A percentile compares a stretch with the other conserved stretches of the same genome.
Conservation (phyloP, 1,284 basidiomycete genomes). For the Mrakiaceae sp. region DNA sequence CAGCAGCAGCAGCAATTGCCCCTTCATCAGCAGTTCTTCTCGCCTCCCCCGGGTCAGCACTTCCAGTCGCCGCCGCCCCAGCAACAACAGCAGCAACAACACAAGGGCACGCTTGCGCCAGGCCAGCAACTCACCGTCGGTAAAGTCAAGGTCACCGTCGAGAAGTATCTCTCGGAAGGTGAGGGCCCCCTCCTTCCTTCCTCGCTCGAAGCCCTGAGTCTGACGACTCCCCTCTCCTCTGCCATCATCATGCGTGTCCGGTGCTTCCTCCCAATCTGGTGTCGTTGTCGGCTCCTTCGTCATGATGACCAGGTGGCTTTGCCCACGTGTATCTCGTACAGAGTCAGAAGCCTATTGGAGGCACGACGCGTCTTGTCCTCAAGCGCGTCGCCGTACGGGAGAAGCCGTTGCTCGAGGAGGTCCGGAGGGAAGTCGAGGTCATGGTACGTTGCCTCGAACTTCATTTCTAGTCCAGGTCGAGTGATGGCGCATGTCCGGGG, state of each 20-base stretch:
- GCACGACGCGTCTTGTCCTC: constrained; percentile 69
- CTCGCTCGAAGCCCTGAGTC: not conserved
- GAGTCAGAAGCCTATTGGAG: constrained; percentile 72
- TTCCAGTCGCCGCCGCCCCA: not conserved
- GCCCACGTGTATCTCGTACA: constrained; percentile 95
- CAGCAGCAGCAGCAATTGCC: not conserved
- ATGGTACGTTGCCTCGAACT: constrained; percentile 54
- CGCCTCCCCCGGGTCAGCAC: no score
- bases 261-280: constrained; percentile 10
- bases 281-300: not conserved
- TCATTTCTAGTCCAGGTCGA: no score
- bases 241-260: not conserved
- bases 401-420: constrained; percentile 80
- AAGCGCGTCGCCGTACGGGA: constrained; percentile 92
- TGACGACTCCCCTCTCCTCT: not conserved
- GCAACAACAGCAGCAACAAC: constrained; percentile 16
- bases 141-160: constrained; percentile 73
- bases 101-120: constrained; percentile 40
- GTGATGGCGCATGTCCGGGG: no score
- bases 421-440: constrained; percentile 95
- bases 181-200: constrained; percentile 19
- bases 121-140: constrained; percentile 87
- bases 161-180: constrained; percentile 90
- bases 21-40: not conserved
- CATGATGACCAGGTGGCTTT: constrained; percentile 65